Evolutionary conservation across 208 protist species (phyloP).

Genomic region (Spongospora subterranea): DNA sequence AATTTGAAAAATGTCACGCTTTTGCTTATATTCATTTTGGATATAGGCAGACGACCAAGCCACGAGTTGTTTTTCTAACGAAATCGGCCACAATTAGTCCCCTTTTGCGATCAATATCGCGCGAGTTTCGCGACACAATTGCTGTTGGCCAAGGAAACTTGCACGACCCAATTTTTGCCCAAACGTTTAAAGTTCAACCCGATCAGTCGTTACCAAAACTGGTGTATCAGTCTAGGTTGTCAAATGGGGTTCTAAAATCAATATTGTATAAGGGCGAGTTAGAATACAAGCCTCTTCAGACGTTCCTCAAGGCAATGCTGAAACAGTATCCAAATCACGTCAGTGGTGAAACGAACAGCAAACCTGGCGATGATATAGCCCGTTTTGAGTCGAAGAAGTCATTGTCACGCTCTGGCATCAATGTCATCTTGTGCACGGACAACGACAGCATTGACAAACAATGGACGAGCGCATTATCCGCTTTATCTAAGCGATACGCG

Average conservation of each 20-base stretch:
- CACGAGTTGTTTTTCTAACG: background rate
- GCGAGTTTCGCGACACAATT: background rate
- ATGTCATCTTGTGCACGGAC: background rate
- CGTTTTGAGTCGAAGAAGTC: background rate
- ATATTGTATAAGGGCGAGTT: conserved; percentile 1
- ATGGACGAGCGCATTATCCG: background rate
- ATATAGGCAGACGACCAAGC: background rate
- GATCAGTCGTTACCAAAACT: background rate
- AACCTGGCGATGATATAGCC: background rate
- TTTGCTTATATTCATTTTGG: background rate
- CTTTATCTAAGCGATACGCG: background rate
- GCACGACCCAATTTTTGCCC: background rate
- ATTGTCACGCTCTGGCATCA: background rate
- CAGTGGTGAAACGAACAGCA: background rate
- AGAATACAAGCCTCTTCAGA: background rate
- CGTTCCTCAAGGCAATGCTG: background rate
- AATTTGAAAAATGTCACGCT: background rate
- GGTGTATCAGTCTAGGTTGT: background rate
- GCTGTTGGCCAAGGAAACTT: conserved; percentile 1
- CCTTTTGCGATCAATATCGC: background rate
- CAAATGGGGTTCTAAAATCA: background rate
- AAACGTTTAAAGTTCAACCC: background rate
- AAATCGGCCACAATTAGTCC: background rate
- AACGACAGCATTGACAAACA: background rate
- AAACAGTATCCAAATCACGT: background rate